phyloP scores from a whole-genome alignment of 257 asterid species.

The Dorcoceras hygrometricum region DNA sequence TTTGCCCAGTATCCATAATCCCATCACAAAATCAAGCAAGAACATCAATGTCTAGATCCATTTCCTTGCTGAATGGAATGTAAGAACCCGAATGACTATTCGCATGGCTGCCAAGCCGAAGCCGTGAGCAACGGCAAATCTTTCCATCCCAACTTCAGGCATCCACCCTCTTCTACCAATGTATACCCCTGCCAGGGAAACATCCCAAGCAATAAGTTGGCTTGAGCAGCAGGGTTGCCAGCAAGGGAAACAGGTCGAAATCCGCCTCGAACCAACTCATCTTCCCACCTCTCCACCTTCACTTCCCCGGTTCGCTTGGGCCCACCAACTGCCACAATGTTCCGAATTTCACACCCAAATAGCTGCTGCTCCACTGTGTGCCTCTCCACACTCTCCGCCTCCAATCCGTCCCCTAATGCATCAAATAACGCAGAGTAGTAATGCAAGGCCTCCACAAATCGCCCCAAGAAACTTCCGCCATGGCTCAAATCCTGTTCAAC shows the following conservation, averaged over 20 bases:
- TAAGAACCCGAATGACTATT: conserved; percentile 18
- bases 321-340: conserved; percentile 83
- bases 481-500: conserved; percentile 80
- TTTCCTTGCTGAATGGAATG: background rate
- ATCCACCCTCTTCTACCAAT: conserved; percentile 79
- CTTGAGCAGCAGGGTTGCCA: conserved; percentile 82
- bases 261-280: conserved; percentile 55
- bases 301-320: conserved; percentile 78
- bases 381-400: conserved; percentile 69
- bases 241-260: conserved; percentile 67
- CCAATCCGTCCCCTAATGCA: conserved; percentile 75
- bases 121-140: conserved; percentile 85
- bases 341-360: conserved; percentile 75
- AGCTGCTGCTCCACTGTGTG: conserved; percentile 90
- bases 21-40: background rate
- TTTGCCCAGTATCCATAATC: background rate
- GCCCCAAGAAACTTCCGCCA: conserved; percentile 59
- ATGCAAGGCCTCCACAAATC: conserved; percentile 87
- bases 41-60: background rate
- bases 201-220: conserved; percentile 80
- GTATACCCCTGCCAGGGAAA: conserved; percentile 89
- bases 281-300: conserved; percentile 80
- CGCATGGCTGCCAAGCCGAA: conserved; percentile 84
- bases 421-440: conserved; percentile 84
- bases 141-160: conserved; percentile 89